phyloP scores from a whole-genome alignment of 2,329 filamentous ascomycete species.

The Coleophoma crateriformis region DNA sequence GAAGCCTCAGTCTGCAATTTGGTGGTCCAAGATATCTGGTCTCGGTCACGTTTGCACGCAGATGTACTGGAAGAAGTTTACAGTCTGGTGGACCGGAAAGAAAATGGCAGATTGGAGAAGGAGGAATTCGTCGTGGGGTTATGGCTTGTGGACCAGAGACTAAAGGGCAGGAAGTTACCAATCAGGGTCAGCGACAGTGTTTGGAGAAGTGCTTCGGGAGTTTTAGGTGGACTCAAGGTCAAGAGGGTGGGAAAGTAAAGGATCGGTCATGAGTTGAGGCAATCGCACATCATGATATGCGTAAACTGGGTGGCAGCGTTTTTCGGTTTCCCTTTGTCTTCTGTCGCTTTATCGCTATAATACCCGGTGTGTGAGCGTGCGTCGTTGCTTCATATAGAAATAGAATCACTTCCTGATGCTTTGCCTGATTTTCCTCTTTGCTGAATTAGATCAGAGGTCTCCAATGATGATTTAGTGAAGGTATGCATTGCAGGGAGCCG shows the following conservation, averaged over 20 bases:
- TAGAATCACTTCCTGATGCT: too few species aligned
- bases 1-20: constrained; percentile 57
- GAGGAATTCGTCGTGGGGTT: constrained; percentile 78
- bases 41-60: constrained; percentile 58
- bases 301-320: too few species aligned
- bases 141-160: constrained; percentile 75
- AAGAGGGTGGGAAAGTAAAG: constrained; percentile 7
- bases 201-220: constrained; percentile 59
- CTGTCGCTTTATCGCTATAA: too few species aligned
- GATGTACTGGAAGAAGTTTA: constrained; percentile 72
- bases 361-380: too few species aligned
- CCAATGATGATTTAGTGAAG: too few species aligned
- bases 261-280: too few species aligned
- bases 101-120: constrained; percentile 50
- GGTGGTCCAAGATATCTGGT: constrained; percentile 72
- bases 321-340: too few species aligned
- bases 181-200: constrained; percentile 66
- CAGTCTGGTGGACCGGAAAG: constrained; percentile 61
- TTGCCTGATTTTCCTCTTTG: too few species aligned
- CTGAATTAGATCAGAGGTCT: too few species aligned
- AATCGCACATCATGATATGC: too few species aligned
- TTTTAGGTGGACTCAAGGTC: constrained; percentile 30
- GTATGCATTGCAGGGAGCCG: too few species aligned
- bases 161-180: constrained; percentile 76
- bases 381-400: too few species aligned